phyloP scores from a whole-genome alignment of 768 basidiomycete genomes.

The Leccinellum luteum region DNA sequence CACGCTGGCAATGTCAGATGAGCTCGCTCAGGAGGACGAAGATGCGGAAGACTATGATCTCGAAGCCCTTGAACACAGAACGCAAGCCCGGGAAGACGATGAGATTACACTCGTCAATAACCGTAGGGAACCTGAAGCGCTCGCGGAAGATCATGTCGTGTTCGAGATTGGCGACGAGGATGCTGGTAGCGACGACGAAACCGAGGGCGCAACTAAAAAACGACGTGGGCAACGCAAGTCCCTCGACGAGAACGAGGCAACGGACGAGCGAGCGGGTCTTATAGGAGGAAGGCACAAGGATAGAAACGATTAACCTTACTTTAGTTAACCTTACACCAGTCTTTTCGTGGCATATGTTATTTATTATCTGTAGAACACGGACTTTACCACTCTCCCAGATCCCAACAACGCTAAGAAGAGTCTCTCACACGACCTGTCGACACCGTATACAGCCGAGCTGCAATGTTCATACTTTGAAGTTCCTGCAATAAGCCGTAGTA shows the following conservation, averaged over 20 bases:
- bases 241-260: constrained; percentile 46
- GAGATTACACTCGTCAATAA: constrained; percentile 70
- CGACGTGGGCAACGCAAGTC: constrained; percentile 41
- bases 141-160: constrained; percentile 71
- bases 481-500: constrained; percentile 46
- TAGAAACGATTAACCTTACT: constrained; percentile 32
- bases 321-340: background rate
- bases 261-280: constrained; percentile 64
- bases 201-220: constrained; percentile 48
- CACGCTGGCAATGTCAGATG: constrained; percentile 93
- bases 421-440: constrained; percentile 86
- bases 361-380: constrained; percentile 35
- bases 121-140: constrained; percentile 44
- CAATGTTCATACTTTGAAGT: constrained; percentile 95
- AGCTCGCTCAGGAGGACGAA: constrained; percentile 91
- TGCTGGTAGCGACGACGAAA: constrained; percentile 61
- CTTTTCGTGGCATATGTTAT: constrained; percentile 13
- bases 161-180: constrained; percentile 92
- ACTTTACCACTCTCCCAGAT: constrained; percentile 3
- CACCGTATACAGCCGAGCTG: constrained; percentile 81
- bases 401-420: constrained; percentile 15
- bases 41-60: constrained; percentile 93
- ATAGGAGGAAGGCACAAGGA: constrained; percentile 44
- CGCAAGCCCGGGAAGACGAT: constrained; percentile 53
- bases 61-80: constrained; percentile 65